A percentile compares a stretch with the other conserved stretches of the same genome.
phyloP scores from a whole-genome alignment of 441 rosid species.

The Mallotus japonicus region DNA sequence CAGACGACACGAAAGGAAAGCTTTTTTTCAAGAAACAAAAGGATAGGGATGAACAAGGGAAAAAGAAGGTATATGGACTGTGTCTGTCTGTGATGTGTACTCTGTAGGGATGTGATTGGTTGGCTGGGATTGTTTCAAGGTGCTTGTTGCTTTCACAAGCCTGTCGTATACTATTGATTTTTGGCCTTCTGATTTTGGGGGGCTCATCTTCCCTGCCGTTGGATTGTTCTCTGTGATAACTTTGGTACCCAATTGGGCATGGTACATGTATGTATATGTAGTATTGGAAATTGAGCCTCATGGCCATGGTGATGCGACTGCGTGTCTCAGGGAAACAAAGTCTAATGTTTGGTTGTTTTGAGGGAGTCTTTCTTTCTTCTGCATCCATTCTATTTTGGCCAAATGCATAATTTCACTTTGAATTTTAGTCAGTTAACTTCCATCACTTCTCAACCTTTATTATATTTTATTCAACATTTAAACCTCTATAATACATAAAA shows the following conservation, averaged over 20 bases:
- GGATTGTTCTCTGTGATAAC: conserved; percentile 15
- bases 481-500: too few species aligned
- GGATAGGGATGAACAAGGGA: background rate
- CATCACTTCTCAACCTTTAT: too few species aligned
- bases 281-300: conserved; percentile 27
- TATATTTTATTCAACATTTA: too few species aligned
- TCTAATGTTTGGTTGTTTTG: background rate
- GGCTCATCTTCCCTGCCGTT: conserved; percentile 25
- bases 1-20: background rate
- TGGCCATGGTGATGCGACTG: conserved; percentile 22
- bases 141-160: conserved; percentile 21
- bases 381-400: background rate
- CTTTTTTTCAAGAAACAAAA: background rate
- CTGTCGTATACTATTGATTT: conserved; percentile 12
- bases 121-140: conserved; percentile 5
- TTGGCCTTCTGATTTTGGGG: conserved; percentile 21
- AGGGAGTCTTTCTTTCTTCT: background rate
- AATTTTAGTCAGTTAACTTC: too few species aligned
- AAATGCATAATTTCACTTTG: too few species aligned
- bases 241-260: conserved; percentile 15
- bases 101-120: conserved; percentile 20
- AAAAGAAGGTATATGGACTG: background rate
- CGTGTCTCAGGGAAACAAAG: conserved; percentile 36
- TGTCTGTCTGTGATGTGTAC: background rate
- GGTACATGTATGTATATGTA: too few species aligned